Evolutionary conservation across 2,329 filamentous ascomycete genomes (phyloP), one percentile per base, ranked within the genome.

Genomic region (Berkeleyomyces rouxiae): DNA sequence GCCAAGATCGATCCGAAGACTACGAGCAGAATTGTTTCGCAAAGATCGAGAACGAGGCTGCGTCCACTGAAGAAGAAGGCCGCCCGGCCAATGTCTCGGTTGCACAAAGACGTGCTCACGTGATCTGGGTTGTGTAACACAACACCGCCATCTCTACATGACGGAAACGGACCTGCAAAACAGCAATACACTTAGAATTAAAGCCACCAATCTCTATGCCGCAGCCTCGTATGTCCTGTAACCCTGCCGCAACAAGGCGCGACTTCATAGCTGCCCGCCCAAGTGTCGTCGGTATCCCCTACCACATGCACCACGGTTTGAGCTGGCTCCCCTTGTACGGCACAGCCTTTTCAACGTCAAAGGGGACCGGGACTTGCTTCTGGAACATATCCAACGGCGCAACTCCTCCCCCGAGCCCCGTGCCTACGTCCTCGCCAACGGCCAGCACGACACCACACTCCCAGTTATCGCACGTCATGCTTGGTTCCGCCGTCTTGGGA

Each of bases 391-490:
- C 46, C 37, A 59, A 39, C 7, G 64, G 57, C 42, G 65, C 66
- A 61, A 61, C 33, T 5, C 9, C 13, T 11, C 43, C 16, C 16
- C n/a, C 23, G 11, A 31, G 2, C 31, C 3, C 31, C 36, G 23
- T 37, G 6, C 31, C 37, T 5, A 16, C 23, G 23, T 46, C 33
- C 33, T 58, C 36, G 43, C 69, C 68, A 33, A 87, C 76, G 7
- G 85, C 83, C 47, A 96, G 71, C 33, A 97, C 68, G 1, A 99
- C 88, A 43, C 93, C 93, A 70, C 90, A 96, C 74, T 97, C 93
- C 91, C 92, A 97, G 72, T 97, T 99, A 62, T 88, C 84, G 72
- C 87, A 90, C 66, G 81, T 90, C 66, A 97, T 78, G 72, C 90
- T 95, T 10, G 83, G 81, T 65, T 65, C 85, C 85, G 82, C 86